Conservation (phyloP, 371 early-diverging fungal species). For the Mucor irregularis region DNA sequence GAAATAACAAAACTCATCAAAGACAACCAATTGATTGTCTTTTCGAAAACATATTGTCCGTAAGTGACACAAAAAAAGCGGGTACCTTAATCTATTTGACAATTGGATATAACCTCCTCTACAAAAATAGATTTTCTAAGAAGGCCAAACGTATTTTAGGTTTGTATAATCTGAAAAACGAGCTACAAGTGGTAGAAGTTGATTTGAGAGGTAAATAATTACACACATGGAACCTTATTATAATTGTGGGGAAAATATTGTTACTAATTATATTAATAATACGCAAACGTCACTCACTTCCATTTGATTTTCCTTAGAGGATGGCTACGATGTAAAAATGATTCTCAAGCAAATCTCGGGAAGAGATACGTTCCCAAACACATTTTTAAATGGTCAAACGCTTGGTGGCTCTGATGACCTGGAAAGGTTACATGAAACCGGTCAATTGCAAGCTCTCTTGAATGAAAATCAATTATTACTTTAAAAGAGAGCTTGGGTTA, state of each 20-base stretch:
- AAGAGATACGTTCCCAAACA: slow-evolving; percentile 38
- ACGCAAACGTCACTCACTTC: background rate
- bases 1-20: slow-evolving; percentile 15
- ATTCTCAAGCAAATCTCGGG: slow-evolving; percentile 24
- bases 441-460: slow-evolving; percentile 20
- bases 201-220: slow-evolving; percentile 32
- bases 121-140: slow-evolving; percentile 19
- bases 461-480: slow-evolving; percentile 2
- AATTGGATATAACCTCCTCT: background rate
- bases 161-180: slow-evolving; percentile 12
- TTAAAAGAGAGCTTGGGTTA: too few species aligned
- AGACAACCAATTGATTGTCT: slow-evolving; percentile 20
- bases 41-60: slow-evolving; percentile 37
- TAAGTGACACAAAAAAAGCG: background rate
- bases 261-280: background rate
- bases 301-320: slow-evolving; percentile 12
- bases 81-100: background rate
- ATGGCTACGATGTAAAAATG: slow-evolving; percentile 31
- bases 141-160: slow-evolving; percentile 25
- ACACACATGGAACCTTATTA: too few species aligned
- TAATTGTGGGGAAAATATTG: too few species aligned
- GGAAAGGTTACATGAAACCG: slow-evolving; percentile 25
- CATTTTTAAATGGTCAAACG: slow-evolving; percentile 29
- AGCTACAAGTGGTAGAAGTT: slow-evolving; percentile 27
- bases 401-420: slow-evolving; percentile 37